Evolutionary conservation across 2,329 filamentous ascomycete genomes (phyloP).

Genomic region (Alternaria metachromatica): DNA sequence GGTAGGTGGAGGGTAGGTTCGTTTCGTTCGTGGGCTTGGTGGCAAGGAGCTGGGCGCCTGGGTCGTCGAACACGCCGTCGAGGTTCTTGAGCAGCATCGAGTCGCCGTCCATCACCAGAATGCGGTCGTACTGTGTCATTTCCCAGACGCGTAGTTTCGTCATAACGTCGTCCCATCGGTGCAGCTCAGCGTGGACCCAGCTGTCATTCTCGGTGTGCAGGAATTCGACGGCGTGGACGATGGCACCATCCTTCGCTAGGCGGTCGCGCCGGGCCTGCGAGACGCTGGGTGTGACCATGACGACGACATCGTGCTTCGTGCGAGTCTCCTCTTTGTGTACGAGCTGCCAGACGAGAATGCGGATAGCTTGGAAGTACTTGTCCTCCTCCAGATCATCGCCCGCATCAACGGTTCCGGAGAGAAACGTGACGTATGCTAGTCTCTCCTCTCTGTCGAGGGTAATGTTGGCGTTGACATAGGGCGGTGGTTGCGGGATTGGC

Average conservation of each 20-base stretch:
- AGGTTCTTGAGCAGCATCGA: constrained; percentile 39
- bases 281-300: constrained; percentile 36
- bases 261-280: constrained; percentile 23
- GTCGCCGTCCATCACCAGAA: constrained; percentile 49
- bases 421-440: constrained; percentile 35
- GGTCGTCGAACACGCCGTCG: constrained; percentile 47
- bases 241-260: constrained; percentile 36
- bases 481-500: not conserved
- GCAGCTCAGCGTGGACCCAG: constrained; percentile 22
- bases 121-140: constrained; percentile 44
- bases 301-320: constrained; percentile 32
- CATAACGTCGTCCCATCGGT: constrained; percentile 46
- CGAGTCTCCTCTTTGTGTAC: constrained; percentile 32
- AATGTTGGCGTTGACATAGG: not conserved
- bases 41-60: constrained; percentile 21
- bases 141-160: constrained; percentile 51
- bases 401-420: constrained; percentile 24
- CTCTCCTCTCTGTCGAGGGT: not conserved
- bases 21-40: constrained; percentile 2
- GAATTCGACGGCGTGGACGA: constrained; percentile 31
- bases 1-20: constrained; percentile 39
- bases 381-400: constrained; percentile 33
- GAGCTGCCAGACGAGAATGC: constrained; percentile 43
- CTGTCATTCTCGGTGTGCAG: constrained; percentile 22
- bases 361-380: constrained; percentile 36